phyloP scores from a whole-genome alignment of 257 asterid genomes.

The Solanum chmielewskii region DNA sequence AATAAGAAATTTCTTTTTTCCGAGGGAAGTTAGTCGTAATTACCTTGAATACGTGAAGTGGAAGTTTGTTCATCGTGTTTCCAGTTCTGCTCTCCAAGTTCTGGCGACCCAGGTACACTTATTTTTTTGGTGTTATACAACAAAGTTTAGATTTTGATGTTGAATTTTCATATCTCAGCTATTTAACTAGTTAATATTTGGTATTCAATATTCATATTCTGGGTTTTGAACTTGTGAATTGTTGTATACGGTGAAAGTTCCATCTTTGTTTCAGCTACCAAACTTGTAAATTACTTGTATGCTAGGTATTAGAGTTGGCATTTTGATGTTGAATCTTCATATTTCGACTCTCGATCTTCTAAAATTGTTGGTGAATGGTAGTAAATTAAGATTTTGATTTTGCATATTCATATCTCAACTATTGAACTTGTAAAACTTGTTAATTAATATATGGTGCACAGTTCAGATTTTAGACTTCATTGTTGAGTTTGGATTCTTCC shows the following conservation, averaged over 20 bases:
- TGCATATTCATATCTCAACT: background rate
- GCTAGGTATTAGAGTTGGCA: background rate
- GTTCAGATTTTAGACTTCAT: background rate
- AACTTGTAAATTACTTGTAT: background rate
- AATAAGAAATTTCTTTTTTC: constrained; percentile 59
- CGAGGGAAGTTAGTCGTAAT: constrained; percentile 54
- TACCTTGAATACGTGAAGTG: constrained; percentile 85
- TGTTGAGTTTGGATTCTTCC: background rate
- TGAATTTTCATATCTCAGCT: background rate
- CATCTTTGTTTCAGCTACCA: background rate
- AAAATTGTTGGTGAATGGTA: background rate
- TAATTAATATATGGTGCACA: background rate
- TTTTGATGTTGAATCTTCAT: background rate
- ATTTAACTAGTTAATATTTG: background rate
- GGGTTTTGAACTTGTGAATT: background rate
- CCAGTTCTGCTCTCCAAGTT: constrained; percentile 92
- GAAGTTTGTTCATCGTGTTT: constrained; percentile 88
- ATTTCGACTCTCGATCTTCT: background rate
- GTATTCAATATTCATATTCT: background rate
- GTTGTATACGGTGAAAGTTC: background rate
- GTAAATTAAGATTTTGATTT: background rate
- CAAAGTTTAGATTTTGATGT: background rate
- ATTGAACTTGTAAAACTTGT: background rate
- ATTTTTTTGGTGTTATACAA: background rate
- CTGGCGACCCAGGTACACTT: constrained; percentile 82